Conservation (phyloP, 78 protist genomes). For the Polysphondylium violaceum region DNA sequence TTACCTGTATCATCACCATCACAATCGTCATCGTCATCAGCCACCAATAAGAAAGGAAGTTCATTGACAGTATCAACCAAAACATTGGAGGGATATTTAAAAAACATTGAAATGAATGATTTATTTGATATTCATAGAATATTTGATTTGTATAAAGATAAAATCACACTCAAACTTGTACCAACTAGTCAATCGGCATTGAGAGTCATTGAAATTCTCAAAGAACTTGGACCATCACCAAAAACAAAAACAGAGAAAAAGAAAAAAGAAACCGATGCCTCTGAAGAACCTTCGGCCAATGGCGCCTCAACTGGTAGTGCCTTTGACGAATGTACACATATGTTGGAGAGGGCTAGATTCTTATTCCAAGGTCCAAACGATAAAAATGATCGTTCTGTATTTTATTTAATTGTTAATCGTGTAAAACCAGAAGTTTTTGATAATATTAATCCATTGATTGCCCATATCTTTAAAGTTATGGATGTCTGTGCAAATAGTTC, state of each 20-base stretch:
- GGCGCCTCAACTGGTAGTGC: conserved; percentile 9
- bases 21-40: conserved; percentile 1
- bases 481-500: conserved; percentile 36
- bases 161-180: neutral
- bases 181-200: neutral
- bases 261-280: conserved; percentile 50
- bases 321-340: conserved; percentile 50
- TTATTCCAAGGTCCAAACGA: conserved; percentile 80
- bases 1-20: neutral
- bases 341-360: conserved; percentile 79
- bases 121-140: conserved; percentile 74
- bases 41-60: too few species aligned
- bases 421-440: conserved; percentile 64
- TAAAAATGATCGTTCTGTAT: conserved; percentile 59
- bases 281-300: conserved; percentile 23
- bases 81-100: conserved; percentile 45
- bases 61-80: neutral
- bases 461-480: conserved; percentile 77
- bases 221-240: conserved; percentile 78
- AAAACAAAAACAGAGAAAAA: conserved; percentile 62
- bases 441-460: conserved; percentile 71
- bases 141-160: conserved; percentile 63
- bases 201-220: conserved; percentile 39
- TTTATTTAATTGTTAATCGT: conserved; percentile 69
- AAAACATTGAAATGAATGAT: conserved; percentile 53